These are phyloP conservation scores for Fallopia convolvulus DNA, from an alignment of 148 eudicot species.

Conservation along the genomic window DNA sequence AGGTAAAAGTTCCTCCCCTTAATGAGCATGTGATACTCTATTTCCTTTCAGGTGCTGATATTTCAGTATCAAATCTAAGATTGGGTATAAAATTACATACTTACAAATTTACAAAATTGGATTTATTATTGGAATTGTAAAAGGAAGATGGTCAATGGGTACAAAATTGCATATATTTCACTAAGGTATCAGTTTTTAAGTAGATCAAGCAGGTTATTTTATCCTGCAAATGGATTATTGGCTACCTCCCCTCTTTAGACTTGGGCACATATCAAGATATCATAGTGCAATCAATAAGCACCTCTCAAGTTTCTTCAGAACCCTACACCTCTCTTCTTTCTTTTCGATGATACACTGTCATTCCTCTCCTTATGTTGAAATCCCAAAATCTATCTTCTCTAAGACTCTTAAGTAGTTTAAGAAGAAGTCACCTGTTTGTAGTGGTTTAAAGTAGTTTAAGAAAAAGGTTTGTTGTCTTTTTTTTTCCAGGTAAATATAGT, in stretches of 20 bases:
- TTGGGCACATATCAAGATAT: neutral
- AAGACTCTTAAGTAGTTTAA: neutral
- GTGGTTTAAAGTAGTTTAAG: neutral
- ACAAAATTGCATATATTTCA: neutral
- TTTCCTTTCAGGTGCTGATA: neutral
- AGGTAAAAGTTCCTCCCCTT: conserved; percentile 38
- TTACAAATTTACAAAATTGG: neutral
- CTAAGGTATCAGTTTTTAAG: neutral
- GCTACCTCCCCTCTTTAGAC: neutral
- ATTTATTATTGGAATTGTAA: neutral
- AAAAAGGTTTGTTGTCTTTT: neutral
- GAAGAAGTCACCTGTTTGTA: neutral
- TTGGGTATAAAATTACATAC: too few relatives aligned
- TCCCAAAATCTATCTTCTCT: neutral
- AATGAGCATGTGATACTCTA: neutral
- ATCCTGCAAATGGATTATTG: neutral
- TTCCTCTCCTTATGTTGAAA: neutral
- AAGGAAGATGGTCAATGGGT: neutral
- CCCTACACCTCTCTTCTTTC: neutral
- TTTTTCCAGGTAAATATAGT: neutral
- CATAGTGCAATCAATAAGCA: neutral
- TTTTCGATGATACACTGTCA: neutral
- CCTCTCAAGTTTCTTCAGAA: neutral
- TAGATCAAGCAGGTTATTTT: neutral
- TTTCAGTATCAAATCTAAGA: neutral